These are phyloP conservation scores for Elaphomyces granulatus DNA, from an alignment of 495 filamentous ascomycete genomes.

Conservation along the genomic window DNA sequence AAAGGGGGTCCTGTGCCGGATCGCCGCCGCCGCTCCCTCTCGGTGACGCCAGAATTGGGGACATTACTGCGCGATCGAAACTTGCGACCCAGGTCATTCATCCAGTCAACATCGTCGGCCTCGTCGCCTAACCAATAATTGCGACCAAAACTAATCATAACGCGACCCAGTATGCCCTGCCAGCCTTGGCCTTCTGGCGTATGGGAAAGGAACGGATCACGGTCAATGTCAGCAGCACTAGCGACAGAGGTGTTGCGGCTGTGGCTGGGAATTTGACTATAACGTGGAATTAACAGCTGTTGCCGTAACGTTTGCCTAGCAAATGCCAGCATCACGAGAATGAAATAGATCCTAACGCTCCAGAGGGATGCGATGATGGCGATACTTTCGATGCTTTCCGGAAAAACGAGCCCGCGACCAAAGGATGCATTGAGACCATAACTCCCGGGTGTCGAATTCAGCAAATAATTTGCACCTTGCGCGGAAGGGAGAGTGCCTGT, in stretches of 20 bases:
- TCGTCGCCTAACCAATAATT: constrained; percentile 61
- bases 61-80: constrained; percentile 28
- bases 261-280: constrained; percentile 31
- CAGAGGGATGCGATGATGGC: constrained; percentile 57
- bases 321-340: constrained; percentile 64
- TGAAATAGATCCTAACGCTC: constrained; percentile 59
- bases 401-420: constrained; percentile 41
- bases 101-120: constrained; percentile 42
- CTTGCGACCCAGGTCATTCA: constrained; percentile 39
- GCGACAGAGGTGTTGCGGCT: constrained; percentile 32
- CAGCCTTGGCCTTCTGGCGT: constrained; percentile 59
- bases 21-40: constrained; percentile 52
- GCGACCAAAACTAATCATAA: constrained; percentile 54
- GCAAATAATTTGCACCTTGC: constrained; percentile 17
- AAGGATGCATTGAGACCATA: constrained; percentile 19
- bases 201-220: constrained; percentile 56
- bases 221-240: constrained; percentile 35
- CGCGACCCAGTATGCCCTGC: constrained; percentile 56
- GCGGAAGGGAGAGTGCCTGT: constrained; percentile 25
- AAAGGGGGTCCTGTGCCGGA: constrained; percentile 53
- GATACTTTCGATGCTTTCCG: constrained; percentile 62
- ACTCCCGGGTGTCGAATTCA: constrained; percentile 4
- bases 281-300: constrained; percentile 35
- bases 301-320: constrained; percentile 56
- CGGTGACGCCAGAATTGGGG: constrained; percentile 40